phyloP scores from a whole-genome alignment of 805 yeast species.

The Candida vaughaniae region DNA sequence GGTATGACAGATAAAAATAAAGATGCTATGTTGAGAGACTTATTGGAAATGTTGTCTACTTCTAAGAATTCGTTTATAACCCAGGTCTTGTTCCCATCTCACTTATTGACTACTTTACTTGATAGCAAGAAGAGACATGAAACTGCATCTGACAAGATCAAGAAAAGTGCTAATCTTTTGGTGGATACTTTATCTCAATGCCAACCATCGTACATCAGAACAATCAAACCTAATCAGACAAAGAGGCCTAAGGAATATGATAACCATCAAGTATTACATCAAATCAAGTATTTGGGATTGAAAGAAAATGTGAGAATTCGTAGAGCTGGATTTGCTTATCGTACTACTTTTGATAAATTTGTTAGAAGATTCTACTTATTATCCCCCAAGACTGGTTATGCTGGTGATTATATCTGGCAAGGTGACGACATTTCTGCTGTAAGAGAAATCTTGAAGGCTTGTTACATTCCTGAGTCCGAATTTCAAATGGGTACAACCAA shows the following conservation, averaged over 20 bases:
- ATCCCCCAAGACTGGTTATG: conserved; percentile 89
- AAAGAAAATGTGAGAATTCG: conserved; percentile 96
- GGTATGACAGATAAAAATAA: conserved; percentile 97
- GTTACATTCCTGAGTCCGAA: conserved; percentile 73
- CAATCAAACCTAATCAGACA: conserved; percentile 95
- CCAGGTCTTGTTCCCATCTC: conserved; percentile 43
- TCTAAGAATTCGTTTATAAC: conserved; percentile 72
- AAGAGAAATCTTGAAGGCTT: conserved; percentile 47
- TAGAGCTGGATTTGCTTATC: conserved; percentile 97
- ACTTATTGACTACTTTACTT: conserved; percentile 29
- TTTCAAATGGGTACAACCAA: conserved; percentile 90
- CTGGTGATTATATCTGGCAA: conserved; percentile 64
- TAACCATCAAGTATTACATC: conserved; percentile 86
- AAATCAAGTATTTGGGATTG: conserved; percentile 90
- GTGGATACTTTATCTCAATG: conserved; percentile 87
- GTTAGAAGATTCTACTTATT: conserved; percentile 90
- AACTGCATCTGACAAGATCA: conserved; percentile 94
- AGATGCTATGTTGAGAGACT: conserved; percentile 87
- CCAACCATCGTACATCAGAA: conserved; percentile 95
- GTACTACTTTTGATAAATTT: conserved; percentile 94
- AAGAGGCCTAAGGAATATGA: conserved; percentile 90
- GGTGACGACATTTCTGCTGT: conserved; percentile 57
- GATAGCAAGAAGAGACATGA: conserved; percentile 83
- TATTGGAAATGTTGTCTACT: conserved; percentile 73
- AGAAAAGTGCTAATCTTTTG: conserved; percentile 82